Base-by-base conservation (phyloP, 2,329 filamentous ascomycete genomes). In the Penicillium sp. region DNA sequence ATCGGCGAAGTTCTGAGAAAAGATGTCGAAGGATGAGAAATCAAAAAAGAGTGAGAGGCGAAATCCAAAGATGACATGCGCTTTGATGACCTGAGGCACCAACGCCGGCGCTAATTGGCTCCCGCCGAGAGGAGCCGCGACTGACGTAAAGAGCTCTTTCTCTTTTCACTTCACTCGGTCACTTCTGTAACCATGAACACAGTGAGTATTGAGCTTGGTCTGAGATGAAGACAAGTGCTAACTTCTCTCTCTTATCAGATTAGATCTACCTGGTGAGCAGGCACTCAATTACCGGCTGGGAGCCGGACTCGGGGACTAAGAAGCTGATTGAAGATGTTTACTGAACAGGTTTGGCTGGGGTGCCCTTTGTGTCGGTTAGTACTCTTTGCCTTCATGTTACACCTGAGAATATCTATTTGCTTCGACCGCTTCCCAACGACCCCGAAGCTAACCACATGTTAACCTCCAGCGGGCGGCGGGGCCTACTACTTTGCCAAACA, bases 401-500 rank as follows among this genome's bases (percentile, higher is more conserved):
- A 18, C 14, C 18, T 10, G 31, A 6, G 9, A 34, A 18, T 1
- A 8, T 16, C 9, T 11, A 20, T 16, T 34, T 16, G 31, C 31
- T 34, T 34, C 9, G 31, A 20, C 9, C 14, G 16, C 31, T 18
- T 18, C 16, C 10, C 31, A 18, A 10, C 14, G 14, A 10, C 14
- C 31, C 8, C 16, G 6, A 34, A 34, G n/a, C 35, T 24, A 24
- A 24, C 22, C 10, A 37, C 18, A 24, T 14, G 8, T 23, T n/a
- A 37, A n/a, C 35, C 32, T 40, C 38, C 64, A 89, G 89, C 90
- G 57, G 93, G 91, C 64, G 93, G 82, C 56, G 87, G 85, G 54
- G 89, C 91, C 62, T 98, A 97, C 77, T 89, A 87, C 75, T 95
- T 96, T 68, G 93, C 93, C 55, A 98, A 98, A 78, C 80, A 82